A percentile compares a stretch with the other conserved stretches of the same genome.
Evolutionary conservation across 805 yeast species (phyloP).

Genomic region (Candida tammaniensis): DNA sequence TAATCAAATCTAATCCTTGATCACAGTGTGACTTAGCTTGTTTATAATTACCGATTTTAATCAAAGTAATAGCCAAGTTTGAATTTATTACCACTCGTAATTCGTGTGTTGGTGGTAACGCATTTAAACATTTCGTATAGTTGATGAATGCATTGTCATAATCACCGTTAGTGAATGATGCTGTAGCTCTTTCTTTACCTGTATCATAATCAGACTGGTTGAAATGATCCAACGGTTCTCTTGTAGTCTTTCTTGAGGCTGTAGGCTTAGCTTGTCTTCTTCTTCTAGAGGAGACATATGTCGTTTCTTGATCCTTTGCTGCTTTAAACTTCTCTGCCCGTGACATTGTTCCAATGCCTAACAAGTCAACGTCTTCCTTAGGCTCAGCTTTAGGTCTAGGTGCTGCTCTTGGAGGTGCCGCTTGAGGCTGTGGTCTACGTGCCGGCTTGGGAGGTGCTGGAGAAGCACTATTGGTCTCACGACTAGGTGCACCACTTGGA

Average conservation of each 20-base stretch:
- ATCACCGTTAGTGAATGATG: constrained; percentile 77
- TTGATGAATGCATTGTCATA: constrained; percentile 60
- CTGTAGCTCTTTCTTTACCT: constrained; percentile 55
- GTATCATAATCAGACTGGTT: constrained; percentile 44
- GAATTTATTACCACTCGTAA: constrained; percentile 67
- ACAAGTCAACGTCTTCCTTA: constrained; percentile 24
- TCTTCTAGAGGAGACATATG: constrained; percentile 25
- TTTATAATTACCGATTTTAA: constrained; percentile 70
- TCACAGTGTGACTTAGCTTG: constrained; percentile 46
- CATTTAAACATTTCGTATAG: constrained; percentile 48
- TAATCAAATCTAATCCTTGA: constrained; percentile 42
- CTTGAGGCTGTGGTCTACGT: not conserved
- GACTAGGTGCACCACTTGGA: no score
- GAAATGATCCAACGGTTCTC: constrained; percentile 33
- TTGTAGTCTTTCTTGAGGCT: constrained; percentile 10
- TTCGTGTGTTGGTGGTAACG: constrained; percentile 64
- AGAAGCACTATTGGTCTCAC: no score
- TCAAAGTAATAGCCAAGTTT: constrained; percentile 61
- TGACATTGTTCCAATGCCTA: constrained; percentile 21
- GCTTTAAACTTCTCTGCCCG: constrained; percentile 26
- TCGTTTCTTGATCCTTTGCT: constrained; percentile 14
- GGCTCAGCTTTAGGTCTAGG: constrained; percentile 6
- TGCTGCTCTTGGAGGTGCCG: constrained; percentile 2
- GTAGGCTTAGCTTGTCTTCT: constrained; percentile 6
- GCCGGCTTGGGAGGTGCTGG: no score